Evolutionary conservation across 73 alveolate species (phyloP).

Genomic region (Uronychia setigera): DNA sequence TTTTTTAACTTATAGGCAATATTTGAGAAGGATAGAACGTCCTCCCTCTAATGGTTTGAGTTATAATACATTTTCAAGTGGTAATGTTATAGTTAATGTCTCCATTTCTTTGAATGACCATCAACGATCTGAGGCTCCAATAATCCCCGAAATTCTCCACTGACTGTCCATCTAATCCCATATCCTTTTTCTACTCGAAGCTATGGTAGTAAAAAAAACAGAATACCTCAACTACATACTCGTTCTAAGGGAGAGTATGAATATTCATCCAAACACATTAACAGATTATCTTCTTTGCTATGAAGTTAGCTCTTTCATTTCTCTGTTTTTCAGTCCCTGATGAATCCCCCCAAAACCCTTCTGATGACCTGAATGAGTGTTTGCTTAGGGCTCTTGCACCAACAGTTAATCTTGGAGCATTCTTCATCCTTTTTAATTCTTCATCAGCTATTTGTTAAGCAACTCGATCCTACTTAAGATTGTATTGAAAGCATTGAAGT

Average conservation of each 20-base stretch:
- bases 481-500: slow-evolving; percentile 54
- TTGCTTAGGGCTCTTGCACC: slow-evolving; percentile 89
- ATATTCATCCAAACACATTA: slow-evolving; percentile 86
- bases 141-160: slow-evolving; percentile 82
- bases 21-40: too few relatives aligned
- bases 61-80: too few relatives aligned
- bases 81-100: too few relatives aligned
- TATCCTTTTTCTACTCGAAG: slow-evolving; percentile 79
- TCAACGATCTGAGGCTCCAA: slow-evolving; percentile 83
- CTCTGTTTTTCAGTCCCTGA: slow-evolving; percentile 77
- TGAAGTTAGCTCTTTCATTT: slow-evolving; percentile 73
- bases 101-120: slow-evolving; percentile 91
- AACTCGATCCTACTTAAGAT: too few relatives aligned
- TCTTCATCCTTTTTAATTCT: slow-evolving; percentile 55
- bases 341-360: slow-evolving; percentile 84
- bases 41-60: too few relatives aligned
- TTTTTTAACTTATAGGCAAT: too few relatives aligned
- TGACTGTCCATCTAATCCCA: slow-evolving; percentile 88
- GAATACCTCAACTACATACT: slow-evolving; percentile 68
- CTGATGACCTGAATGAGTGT: slow-evolving; percentile 81
- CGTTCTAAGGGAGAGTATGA: slow-evolving; percentile 73
- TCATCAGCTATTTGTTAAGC: too few relatives aligned
- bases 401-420: slow-evolving; percentile 76
- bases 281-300: slow-evolving; percentile 53
- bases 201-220: too few relatives aligned